A percentile compares a stretch with the other conserved stretches of the same genome.
Evolutionary conservation across 306 rosid species (phyloP).

Genomic region (Pachyrhizus erosus): DNA sequence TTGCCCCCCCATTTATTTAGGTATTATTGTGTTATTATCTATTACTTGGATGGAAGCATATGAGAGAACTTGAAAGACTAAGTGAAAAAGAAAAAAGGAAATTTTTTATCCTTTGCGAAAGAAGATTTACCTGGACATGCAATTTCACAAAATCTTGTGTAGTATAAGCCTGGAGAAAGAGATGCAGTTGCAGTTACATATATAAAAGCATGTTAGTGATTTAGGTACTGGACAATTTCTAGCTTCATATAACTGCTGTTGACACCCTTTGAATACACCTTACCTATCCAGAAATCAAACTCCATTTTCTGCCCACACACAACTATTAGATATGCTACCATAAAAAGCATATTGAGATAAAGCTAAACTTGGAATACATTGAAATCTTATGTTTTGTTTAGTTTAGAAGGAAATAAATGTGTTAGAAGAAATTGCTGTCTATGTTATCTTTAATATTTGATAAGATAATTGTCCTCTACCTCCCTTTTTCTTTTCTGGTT

Average conservation of each 20-base stretch:
- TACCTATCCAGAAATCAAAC: not conserved
- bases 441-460: conserved; percentile 27
- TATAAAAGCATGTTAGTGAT: not conserved
- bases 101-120: not conserved
- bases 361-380: not conserved
- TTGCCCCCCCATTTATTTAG: not conserved
- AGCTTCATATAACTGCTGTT: not conserved
- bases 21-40: not conserved
- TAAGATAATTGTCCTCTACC: not conserved
- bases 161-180: not conserved
- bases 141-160: not conserved
- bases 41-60: not conserved
- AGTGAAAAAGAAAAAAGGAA: not conserved
- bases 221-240: not conserved
- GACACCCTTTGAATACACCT: not conserved
- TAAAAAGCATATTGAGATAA: not conserved
- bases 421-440: not conserved
- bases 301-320: not conserved
- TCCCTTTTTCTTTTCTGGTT: conserved; percentile 10
- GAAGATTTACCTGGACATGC: conserved; percentile 2
- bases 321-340: not conserved
- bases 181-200: not conserved
- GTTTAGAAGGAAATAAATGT: conserved; percentile 27
- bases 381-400: not conserved
- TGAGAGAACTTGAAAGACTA: conserved; percentile 31